Evolutionary conservation across 768 basidiomycete genomes (phyloP), one percentile per base, ranked within the genome.

Genomic region (Boletellus ananas): DNA sequence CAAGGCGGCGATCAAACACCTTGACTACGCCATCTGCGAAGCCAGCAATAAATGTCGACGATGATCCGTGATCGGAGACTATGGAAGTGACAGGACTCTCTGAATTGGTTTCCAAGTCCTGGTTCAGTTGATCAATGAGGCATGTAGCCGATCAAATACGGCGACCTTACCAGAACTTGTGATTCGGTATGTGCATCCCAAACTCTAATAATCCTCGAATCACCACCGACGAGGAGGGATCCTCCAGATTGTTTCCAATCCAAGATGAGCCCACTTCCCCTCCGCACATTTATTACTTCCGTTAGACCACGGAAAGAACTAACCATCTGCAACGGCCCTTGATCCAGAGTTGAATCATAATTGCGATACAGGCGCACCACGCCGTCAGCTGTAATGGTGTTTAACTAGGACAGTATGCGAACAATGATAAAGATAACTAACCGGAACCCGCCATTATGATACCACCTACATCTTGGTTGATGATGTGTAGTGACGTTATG

Each of bases 101-200:
- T 6, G 91, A 85, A 52, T 91, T 83, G 3, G 96, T 97, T 45
- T 87, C 82, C 51, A 96, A 69, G 61, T 95, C 92, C 95, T 97
- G 59, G 8, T 18, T 49, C 17, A 39, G 35, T 37, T 29, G 35
- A 41, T 58, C 20, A 56, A 44, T 13, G 6, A 34, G 4, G 20
- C 10, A 29, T 2, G 7, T 17, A 9, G 18, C 34, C 6, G 27
- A 18, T 48, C n/a, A 34, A 35, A 42, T 12, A 46, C 21, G 20
- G 8, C 20, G 14, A 33, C 67, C 83, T 55, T 58, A 93, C 90
- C 72, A 86, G 65, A 38, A 85, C 73, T 49, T 83, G 80, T 21
- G 77, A 82, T 66, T 98, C 96, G 2, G 88, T 87, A 56, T 90
- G 85, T 9, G 94, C 95, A 65, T 99, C 94, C 96, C 96, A 99